phyloP scores from a whole-genome alignment of 352 stramenopile species.

The Phytophthora hybrid region DNA sequence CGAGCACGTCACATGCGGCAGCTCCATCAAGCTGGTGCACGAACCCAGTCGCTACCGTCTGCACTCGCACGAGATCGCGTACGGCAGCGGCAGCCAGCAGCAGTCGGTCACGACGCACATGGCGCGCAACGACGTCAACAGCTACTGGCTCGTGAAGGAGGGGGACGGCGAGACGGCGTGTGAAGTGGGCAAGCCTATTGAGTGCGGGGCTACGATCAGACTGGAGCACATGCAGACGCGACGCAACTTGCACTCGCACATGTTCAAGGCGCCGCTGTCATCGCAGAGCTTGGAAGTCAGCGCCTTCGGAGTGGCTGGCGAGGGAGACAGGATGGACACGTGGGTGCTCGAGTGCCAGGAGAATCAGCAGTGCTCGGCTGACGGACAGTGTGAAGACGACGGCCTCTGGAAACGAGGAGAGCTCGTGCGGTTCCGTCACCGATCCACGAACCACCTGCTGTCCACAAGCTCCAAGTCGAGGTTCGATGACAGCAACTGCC shows the following conservation, averaged over 20 bases:
- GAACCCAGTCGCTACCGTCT: constrained; percentile 77
- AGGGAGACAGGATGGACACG: constrained; percentile 73
- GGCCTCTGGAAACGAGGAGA: constrained; percentile 80
- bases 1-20: constrained; percentile 85
- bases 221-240: constrained; percentile 81
- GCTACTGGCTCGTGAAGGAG: constrained; percentile 90
- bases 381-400: constrained; percentile 75
- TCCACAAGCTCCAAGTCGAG: constrained; percentile 54
- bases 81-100: constrained; percentile 80
- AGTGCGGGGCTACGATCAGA: constrained; percentile 70
- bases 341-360: constrained; percentile 85
- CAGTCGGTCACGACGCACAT: constrained; percentile 81
- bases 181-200: constrained; percentile 58
- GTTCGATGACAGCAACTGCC: constrained; percentile 87
- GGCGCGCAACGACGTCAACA: constrained; percentile 84
- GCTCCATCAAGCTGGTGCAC: constrained; percentile 87
- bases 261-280: constrained; percentile 74
- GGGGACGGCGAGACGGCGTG: constrained; percentile 60
- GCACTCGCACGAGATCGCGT: constrained; percentile 87
- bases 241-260: constrained; percentile 85
- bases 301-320: constrained; percentile 80
- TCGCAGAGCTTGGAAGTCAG: constrained; percentile 74
- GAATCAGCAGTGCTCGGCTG: constrained; percentile 73
- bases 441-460: constrained; percentile 60
- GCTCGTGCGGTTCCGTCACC: constrained; percentile 75